These are phyloP conservation scores for Camellia japonica DNA, from an alignment of 148 eudicot genomes.

Conservation along the genomic window DNA sequence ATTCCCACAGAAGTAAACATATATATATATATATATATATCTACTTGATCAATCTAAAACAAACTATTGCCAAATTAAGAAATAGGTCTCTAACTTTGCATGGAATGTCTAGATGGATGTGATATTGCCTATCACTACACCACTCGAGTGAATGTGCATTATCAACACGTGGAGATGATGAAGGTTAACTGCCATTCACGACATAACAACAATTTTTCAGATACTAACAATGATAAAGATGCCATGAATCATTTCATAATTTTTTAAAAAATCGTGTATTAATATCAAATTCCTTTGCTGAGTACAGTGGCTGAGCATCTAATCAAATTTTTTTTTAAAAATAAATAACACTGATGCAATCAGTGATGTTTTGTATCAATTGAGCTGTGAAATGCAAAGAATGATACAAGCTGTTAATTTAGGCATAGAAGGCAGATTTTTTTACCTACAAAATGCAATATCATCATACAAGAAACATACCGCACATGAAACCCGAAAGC, in stretches of 20 bases:
- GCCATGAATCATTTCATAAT: too few species aligned
- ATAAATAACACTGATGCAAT: not conserved
- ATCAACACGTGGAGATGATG: not conserved
- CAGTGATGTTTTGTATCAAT: not conserved
- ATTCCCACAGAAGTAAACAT: not conserved
- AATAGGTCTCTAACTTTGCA: not conserved
- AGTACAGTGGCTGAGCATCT: not conserved
- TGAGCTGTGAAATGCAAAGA: not conserved
- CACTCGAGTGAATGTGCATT: not conserved
- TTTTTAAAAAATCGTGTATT: too few species aligned
- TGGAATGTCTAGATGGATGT: not conserved
- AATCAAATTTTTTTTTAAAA: too few species aligned
- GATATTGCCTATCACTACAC: not conserved
- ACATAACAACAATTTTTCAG: not conserved
- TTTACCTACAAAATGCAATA: not conserved
- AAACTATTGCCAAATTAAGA: not conserved
- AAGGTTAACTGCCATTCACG: not conserved
- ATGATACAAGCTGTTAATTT: not conserved
- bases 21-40: not conserved
- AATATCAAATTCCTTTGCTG: not conserved
- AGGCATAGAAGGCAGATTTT: not conserved
- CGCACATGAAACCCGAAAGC: constrained; percentile 43
- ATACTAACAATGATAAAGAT: not conserved
- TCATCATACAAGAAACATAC: constrained; percentile 18
- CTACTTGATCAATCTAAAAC: not conserved